A percentile compares a stretch with the other conserved stretches of the same genome.
phyloP scores from a whole-genome alignment of 139 green algal genomes.

The Ostreobium quekettii region DNA sequence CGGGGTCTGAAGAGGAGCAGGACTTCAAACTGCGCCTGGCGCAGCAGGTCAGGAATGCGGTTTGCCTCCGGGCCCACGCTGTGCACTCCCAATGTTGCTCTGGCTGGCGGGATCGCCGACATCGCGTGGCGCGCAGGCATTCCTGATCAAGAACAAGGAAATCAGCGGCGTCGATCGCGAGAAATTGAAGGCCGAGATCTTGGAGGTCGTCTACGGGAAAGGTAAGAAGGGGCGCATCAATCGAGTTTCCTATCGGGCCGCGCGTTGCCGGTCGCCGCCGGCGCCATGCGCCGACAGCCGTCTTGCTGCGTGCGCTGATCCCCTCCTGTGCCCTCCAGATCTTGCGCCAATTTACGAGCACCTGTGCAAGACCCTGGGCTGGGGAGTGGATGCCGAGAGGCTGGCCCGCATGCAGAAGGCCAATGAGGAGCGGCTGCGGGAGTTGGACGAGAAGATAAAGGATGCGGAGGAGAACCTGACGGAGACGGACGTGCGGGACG shows the following conservation, averaged over 20 bases:
- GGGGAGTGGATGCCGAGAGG: slow-evolving; percentile 38
- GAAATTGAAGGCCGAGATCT: slow-evolving; percentile 40
- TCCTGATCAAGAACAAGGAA: slow-evolving; percentile 36
- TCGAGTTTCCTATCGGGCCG: background rate
- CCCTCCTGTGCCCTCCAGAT: slow-evolving; percentile 33
- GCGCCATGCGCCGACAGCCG: background rate
- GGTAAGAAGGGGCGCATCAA: slow-evolving; percentile 30
- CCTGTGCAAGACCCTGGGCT: slow-evolving; percentile 56
- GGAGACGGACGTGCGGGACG: slow-evolving; percentile 91
- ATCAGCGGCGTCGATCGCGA: slow-evolving; percentile 39
- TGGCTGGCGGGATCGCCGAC: no score
- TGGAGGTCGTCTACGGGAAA: slow-evolving; percentile 37
- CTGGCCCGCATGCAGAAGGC: slow-evolving; percentile 46
- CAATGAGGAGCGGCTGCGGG: slow-evolving; percentile 43
- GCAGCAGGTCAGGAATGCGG: slow-evolving; percentile 34
- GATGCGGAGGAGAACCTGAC: slow-evolving; percentile 86
- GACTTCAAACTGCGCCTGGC: slow-evolving; percentile 48
- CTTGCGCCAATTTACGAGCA: slow-evolving; percentile 63
- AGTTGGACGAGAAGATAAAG: slow-evolving; percentile 65
- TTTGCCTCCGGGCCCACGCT: background rate
- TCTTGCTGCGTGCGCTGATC: background rate
- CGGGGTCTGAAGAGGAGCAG: slow-evolving; percentile 25
- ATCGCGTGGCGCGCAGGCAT: slow-evolving; percentile 37
- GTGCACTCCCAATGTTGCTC: slow-evolving; percentile 11
- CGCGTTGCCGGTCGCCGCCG: background rate